Evolutionary conservation across 148 eudicot species (phyloP), one percentile per base, ranked within the genome.

Genomic region (Cornus florida): DNA sequence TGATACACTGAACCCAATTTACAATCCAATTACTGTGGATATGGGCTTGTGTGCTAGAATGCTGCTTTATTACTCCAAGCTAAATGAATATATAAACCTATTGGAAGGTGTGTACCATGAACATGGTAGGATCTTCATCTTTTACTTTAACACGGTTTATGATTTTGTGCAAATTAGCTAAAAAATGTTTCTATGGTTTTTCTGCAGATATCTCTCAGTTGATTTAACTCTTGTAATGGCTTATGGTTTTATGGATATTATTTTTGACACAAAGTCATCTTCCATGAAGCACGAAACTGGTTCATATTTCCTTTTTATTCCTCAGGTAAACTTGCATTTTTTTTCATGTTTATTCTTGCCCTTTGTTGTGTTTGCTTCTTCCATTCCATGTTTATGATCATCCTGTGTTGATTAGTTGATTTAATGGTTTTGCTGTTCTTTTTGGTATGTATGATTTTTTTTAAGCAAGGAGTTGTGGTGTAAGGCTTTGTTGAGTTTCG

Each of bases 261-360:
- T 84, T 79, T 83, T 85, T 73, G 87, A 90, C 81, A 48, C 82
- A 74, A 78, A 80, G 32, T 81, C 90, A 67, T 86, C 94, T 78
- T 83, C 86, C 72, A 39, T 86, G 82, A 84, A 82, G 88, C 87
- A 67, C 70, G 86, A 78, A 72, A 86, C 71, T 78, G 91, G 90
- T 87, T 91, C 94, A 70, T 86, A 79, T 83, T 91, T 89, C 86
- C 81, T 92, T 69, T 86, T 91, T 60, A 87, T 97, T 84, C 99
- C 99, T 72, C 93, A 92, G 93, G 99, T 97, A 83, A 86, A 41
- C 62, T 71, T 77, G 35, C 86, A 64, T 84, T 73, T 73, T 77
- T 81, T 85, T 86, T 69, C 82, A 50, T 65, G 56, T 78, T 79
- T 75, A 65, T 65, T 22, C 67, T 48, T 48, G 78, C 69, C 57